Base-by-base conservation (phyloP, 805 yeast species). In the Myxozyma neotropica region DNA sequence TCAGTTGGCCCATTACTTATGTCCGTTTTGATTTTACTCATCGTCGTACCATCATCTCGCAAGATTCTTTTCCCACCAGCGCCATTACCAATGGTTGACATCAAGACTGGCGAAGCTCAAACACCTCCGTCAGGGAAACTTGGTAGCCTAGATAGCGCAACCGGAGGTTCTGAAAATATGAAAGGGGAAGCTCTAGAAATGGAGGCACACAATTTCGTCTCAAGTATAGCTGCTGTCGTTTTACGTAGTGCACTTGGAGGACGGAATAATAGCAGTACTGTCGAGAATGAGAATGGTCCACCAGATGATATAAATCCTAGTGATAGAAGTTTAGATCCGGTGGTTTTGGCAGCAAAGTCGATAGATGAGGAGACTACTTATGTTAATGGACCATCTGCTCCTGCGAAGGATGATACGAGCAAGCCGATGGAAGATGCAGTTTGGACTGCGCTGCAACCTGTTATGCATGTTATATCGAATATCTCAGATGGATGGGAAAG, bases 401-500 rank as follows among this genome's bases (percentile, higher is more conserved):
- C 47, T 3, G 38, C 19, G 13, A 36, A 35, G 10, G 45, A 42
- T 3, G 48, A 52, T 17, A 51, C 57, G 5, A 36, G 8, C 21
- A 26, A 52, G 46, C 60, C 60, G 21, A 44, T 57, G 46, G 60
- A 57, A 26, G 60, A 57, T 10, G 52, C 50, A 8, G 29, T 57
- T 17, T 57, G 60, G 60, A 5, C 43, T 8, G 19, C 40, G 29
- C 31, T 57, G n/a, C 40, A 36, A 21, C 60, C 60, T 2, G 26
- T 51, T 10, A 57, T 57, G 60, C 60, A 57, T 29, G 24, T 39
- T 2, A 15, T 57, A 4, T 42, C 60, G 5, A 46, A 50, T 21
- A 45, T 57, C 15, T 57, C 57, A 8, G 60, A 57, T 40, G 56
- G 56, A 15, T 51, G 60, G 60, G 60, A 57, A 44, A 40, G 60